Evolutionary conservation across 2,329 filamentous ascomycete species (phyloP), one percentile per base, ranked within the genome.

Genomic region (Periglandula ipomoeae): DNA sequence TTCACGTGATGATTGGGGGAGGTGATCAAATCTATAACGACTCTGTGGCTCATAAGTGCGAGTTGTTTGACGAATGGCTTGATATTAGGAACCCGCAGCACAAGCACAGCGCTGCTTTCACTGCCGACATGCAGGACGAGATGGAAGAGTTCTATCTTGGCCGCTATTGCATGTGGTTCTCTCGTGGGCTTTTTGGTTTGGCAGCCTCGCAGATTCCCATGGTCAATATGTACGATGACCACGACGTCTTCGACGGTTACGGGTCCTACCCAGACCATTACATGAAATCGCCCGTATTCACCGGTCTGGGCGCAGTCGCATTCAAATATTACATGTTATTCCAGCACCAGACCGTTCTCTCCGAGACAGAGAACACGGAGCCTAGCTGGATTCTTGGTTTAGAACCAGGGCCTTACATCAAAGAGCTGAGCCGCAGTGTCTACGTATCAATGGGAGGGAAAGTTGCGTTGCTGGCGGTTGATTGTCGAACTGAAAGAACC

Each of bases 261-360:
- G 93, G 93, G 6, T 95, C 89, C 0, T 98, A 97, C 64, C 84
- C 90, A 4, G 80, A 96, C 56, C 81, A 87, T 56, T 93, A 95
- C 60, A 97, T 96, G 89, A 81, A 79, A 55, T 88, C 87, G 3
- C 85, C 88, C 1, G 87, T 97, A 0, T 95, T 98, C 63, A 85
- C 84, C 2, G 93, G 94, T 0, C 68, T 98, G 8, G 94, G 93
- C 2, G 86, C 85, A 34, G 82, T 97, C 44, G 91, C 91, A 0
- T 97, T 93, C 78, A 98, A 98, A 65, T 98, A 97, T 68, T 98
- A 98, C 61, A 85, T 98, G 82, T 77, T 98, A 8, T 98, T 98
- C 70, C 93, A 98, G 65, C 93, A 98, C 58, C 94, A 98, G 65
- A 95, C 86, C 56, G 74, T 95, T 3, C 70, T 81, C 1, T 79